Conservation (phyloP, 2,329 filamentous ascomycete species). For the Rutstroemia sydowiana region DNA sequence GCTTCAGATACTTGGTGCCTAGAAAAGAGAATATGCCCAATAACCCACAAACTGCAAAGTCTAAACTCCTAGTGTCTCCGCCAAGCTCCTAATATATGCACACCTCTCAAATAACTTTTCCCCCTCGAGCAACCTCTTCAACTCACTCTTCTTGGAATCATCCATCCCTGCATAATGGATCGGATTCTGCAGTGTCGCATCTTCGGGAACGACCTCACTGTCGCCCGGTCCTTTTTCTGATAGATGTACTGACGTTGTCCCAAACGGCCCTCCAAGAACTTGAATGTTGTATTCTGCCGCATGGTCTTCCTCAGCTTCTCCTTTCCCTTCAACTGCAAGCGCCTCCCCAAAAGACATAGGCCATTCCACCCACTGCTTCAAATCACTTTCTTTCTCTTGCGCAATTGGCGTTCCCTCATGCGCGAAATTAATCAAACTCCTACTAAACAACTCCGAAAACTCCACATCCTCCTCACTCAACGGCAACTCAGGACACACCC, state of each 20-base stretch:
- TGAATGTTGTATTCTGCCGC: not conserved
- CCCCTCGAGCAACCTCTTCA: not conserved
- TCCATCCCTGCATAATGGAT: not conserved
- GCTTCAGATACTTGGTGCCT: too few species aligned
- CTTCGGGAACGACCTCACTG: not conserved
- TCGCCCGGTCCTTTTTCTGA: not conserved
- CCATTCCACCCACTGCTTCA: not conserved
- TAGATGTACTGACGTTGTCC: not conserved
- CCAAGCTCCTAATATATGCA: not conserved
- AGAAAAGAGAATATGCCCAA: too few species aligned
- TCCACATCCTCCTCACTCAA: not conserved
- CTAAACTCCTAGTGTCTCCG: not conserved
- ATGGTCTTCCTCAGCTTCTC: not conserved
- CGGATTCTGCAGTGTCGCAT: not conserved
- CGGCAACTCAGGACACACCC: slow-evolving; percentile 8
- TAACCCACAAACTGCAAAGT: too few species aligned
- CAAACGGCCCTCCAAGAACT: not conserved
- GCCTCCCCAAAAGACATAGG: too few species aligned
- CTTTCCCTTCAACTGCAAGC: not conserved
- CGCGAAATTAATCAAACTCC: not conserved
- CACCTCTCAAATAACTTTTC: not conserved
- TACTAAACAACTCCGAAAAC: not conserved
- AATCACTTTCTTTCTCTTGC: not conserved
- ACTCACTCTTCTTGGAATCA: not conserved
- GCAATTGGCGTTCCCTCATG: not conserved